Evolutionary conservation across 1,284 basidiomycete species (phyloP).

Genomic region (Tylopilus sp.): DNA sequence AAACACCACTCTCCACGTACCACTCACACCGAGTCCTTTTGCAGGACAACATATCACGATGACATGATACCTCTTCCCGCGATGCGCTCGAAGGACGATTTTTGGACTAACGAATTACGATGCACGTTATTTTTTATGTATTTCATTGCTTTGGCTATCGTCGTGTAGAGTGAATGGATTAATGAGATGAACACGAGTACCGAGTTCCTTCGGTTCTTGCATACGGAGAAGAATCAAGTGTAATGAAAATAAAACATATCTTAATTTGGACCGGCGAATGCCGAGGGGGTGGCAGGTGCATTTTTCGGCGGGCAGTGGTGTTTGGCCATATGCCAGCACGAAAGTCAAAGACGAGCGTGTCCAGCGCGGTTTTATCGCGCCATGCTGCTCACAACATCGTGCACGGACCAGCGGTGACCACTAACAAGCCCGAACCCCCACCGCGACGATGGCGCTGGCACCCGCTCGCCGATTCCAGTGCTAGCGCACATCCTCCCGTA

Average conservation of each 20-base stretch:
- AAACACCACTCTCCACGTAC: neutral
- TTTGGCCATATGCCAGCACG: conserved; percentile 22
- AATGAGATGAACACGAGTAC: conserved; percentile 14
- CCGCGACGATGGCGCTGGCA: conserved; percentile 61
- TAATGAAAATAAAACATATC: conserved; percentile 9
- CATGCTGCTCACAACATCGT: conserved; percentile 1
- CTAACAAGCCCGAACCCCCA: conserved; percentile 12
- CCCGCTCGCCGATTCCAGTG: conserved; percentile 66
- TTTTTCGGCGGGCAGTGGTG: conserved; percentile 21
- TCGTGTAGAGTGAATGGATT: neutral
- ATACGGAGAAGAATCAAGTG: conserved; percentile 23
- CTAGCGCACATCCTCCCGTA: conserved; percentile 64
- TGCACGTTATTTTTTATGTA: conserved; percentile 27
- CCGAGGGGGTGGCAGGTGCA: conserved; percentile 24
- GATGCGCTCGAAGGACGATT: conserved; percentile 6
- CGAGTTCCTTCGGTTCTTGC: conserved; percentile 27
- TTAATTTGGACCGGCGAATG: conserved; percentile 20
- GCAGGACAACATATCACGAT: conserved; percentile 22
- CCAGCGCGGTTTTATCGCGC: conserved; percentile 9
- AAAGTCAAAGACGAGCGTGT: conserved; percentile 23
- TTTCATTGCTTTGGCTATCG: conserved; percentile 9
- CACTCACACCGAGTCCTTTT: conserved; percentile 4
- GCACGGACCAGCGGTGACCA: conserved; percentile 16
- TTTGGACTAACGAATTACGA: conserved; percentile 8
- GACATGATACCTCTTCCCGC: conserved; percentile 24